Base-by-base conservation (phyloP, 2,329 filamentous ascomycete species). In the Mycogone perniciosa region DNA sequence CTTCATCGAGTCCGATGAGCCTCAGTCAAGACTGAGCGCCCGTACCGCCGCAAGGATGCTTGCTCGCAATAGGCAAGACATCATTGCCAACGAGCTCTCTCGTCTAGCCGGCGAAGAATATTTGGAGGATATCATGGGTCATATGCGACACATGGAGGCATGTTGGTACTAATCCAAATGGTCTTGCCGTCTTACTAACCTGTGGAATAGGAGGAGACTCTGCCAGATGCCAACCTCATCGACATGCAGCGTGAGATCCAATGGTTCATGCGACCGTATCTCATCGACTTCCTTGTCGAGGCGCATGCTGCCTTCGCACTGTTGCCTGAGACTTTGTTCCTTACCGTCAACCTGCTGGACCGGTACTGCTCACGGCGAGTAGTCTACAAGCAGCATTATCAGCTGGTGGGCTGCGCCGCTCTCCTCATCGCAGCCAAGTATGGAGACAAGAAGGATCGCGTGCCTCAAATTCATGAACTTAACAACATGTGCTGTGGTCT, bases 401-500 rank as follows among this genome's bases (percentile, higher is more conserved):
- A 99, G 72, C 77, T 99, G 46, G 93, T 99, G 53, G 93, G 93
- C 61, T 99, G 93, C 71, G 91, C 93, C 54, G 89, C 93, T 31
- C 82, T 99, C 47, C 81, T 99, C 58, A 97, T 99, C 64, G 92
- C 93, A 58, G 89, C 93, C 71, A 99, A 99, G 77, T 99, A 97
- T 67, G 92, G 92, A 52, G 93, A 99, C 73, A 92, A 93, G 77
- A 99, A 99, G 76, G 93, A 99, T 66, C 84, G 91, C 46, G 93
- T 99, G n/a, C 93, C 93, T 4, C 93, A 95, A 58, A 95, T 99
- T 67, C 85, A 89, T 67, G 93, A 99, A 69, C 78, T 99, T 58
- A 96, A 96, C 79, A 95, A 92, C 60, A 97, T 99, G 93, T 99
- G 93, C 80, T 97, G 93, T 73, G 91, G 88, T 35, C 80, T 97